Conservation (phyloP, 2,329 filamentous ascomycete species). For the Tolypocladium tundrense region DNA sequence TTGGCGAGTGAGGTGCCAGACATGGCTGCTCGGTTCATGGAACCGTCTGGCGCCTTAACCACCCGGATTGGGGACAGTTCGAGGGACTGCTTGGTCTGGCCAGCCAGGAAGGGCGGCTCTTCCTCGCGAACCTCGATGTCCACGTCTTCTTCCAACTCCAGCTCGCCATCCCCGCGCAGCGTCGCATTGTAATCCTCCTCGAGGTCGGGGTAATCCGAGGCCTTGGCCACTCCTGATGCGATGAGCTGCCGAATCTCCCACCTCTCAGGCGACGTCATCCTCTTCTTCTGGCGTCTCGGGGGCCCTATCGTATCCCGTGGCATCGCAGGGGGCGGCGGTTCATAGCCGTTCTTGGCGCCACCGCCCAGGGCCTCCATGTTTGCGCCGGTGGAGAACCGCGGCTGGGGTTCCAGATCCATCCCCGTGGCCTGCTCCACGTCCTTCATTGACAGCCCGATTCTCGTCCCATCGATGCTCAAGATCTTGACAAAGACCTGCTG, state of each 20-base stretch:
- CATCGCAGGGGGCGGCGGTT: constrained; percentile 26
- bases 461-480: constrained; percentile 68
- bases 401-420: constrained; percentile 69
- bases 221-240: constrained; percentile 85
- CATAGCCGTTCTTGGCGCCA: constrained; percentile 45
- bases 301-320: constrained; percentile 27
- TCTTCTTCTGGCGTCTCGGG: constrained; percentile 62
- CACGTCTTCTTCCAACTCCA: constrained; percentile 91
- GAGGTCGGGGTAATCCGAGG: constrained; percentile 86
- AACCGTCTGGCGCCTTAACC: constrained; percentile 96
- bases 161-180: constrained; percentile 71
- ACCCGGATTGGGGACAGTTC: constrained; percentile 93
- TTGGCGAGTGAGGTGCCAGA: constrained; percentile 80
- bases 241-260: constrained; percentile 98
- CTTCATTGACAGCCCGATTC: constrained; percentile 90
- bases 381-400: constrained; percentile 74
- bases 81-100: constrained; percentile 92
- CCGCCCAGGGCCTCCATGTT: constrained; percentile 78
- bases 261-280: constrained; percentile 90
- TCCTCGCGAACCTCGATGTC: constrained; percentile 96
- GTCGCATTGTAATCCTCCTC: constrained; percentile 90
- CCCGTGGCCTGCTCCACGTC: constrained; percentile 89
- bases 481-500: constrained; percentile 92
- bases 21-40: constrained; percentile 93
- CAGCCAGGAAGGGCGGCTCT: constrained; percentile 89